Evolutionary conservation across 2,329 filamentous ascomycete species (phyloP), one percentile per base, ranked within the genome.

Genomic region (Tolypocladium cylindrosporum): DNA sequence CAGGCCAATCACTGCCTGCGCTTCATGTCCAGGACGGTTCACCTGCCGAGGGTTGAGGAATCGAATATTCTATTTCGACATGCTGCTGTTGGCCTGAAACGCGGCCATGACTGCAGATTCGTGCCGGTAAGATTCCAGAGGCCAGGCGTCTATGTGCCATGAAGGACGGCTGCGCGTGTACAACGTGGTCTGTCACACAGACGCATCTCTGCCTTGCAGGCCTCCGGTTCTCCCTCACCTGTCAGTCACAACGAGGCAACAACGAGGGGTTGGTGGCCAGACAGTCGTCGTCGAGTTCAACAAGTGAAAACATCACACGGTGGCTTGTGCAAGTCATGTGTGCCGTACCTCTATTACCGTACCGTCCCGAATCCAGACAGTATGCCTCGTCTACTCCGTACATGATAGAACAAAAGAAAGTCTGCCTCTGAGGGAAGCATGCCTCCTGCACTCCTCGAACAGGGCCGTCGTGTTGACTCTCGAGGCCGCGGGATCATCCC

Each of bases 321-420:
- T 36, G 16, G 11, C 31, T 16, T 51, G 48, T 51, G 31, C 4
- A n/a, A 19, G n/a, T 8, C 72, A 58, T 71, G 67, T 24, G 39
- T 53, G 55, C 37, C 55, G 39, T 57, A 42, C 52, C 56, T 58
- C 60, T 61, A 61, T 63, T 61, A 55, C 40, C 57, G 57, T 58
- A 56, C 60, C 56, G 45, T 50, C 55, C 24, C 52, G 57, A 57
- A 59, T 40, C 58, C 61, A 48, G 43, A 58, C 57, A 55, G 24
- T 55, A 48, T 60, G 57, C 59, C 54, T 58, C 57, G 54, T 59
- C 60, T 63, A 62, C 57, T 54, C 61, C 59, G 60, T 62, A 62
- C 59, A 60, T 60, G 54, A 58, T 57, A 60, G 59, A 57, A 61
- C 51, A 60, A 55, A 62, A 56, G 39, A 57, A 54, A 55, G 36